Base-by-base conservation (phyloP, 306 rosid species). In the Dicorynia guianensis region DNA sequence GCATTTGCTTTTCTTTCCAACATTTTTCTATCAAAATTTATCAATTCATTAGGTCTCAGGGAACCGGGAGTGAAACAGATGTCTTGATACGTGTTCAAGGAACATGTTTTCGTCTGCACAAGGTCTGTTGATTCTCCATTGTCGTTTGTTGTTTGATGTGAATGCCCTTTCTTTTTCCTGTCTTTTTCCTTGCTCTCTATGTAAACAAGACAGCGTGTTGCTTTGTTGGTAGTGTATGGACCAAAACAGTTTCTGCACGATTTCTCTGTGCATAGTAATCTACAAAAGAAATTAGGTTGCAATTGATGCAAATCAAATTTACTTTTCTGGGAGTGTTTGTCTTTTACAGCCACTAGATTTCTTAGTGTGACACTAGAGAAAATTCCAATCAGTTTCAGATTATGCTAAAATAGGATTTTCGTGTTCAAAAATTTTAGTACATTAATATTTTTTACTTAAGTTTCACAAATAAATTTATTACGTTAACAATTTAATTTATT, bases 81-180 rank as follows among this genome's bases (percentile, higher is more conserved):
- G 80, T 88, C 7, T 33, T 74, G 55, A 79, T 91, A 58, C 85
- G 70, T 42, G 97, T 91, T 67, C 80, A 77, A 74, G 97, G 92
- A 74, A 82, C 88, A 69, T 87, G 90, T 76, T 93, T 93, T 79
- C 87, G 71, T 44, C 87, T 93, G 46, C 98, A 93, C 83, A 91
- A 89, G 97, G 98, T 93, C 6, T 56, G 83, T 77, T 52, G 9
- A 36, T 78, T 62, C 39, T 44, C 44, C 43, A 4, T 42, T 30
- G 39, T 65, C 38, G 0, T 73, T 44, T 15, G 2, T 46, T 5
- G 8, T 46, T 72, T 70, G 8, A 25, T 44, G 11, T 44, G 11
- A 44, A 44, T 8, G 46, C 61, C 7, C 38, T 50, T 4, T 39
- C 0, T 25, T 58, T 65, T 5, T 6, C 11, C 2, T n/a, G 13